phyloP scores from a whole-genome alignment of 208 protist genomes.

The Trypanosoma lewisi region DNA sequence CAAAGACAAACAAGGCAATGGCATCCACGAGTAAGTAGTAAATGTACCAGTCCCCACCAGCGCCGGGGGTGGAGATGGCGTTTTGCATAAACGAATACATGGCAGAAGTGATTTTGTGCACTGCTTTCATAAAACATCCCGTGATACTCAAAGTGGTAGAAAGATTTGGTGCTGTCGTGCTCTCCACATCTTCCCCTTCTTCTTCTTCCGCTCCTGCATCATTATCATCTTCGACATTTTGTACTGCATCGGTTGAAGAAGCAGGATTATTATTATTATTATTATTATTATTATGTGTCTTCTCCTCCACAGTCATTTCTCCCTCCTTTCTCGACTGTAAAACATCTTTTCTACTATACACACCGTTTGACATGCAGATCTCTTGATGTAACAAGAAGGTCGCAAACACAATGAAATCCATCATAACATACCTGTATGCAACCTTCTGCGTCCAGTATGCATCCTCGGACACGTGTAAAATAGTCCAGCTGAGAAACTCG shows the following conservation, averaged over 20 bases:
- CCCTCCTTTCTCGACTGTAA: constrained; percentile 5
- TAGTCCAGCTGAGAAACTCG: constrained; percentile 24
- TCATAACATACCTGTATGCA: constrained; percentile 31
- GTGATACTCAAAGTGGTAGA: not conserved
- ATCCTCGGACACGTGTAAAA: constrained; percentile 20
- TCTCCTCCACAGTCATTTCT: not conserved
- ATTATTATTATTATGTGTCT: not conserved
- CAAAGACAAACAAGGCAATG: constrained; percentile 45
- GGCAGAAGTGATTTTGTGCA: not conserved
- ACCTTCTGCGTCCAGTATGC: constrained; percentile 3
- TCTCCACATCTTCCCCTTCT: not conserved
- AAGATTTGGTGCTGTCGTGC: not conserved
- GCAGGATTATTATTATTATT: not conserved
- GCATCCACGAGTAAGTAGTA: constrained; percentile 52
- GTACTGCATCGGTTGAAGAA: not conserved
- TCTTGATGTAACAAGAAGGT: constrained; percentile 31
- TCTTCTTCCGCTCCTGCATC: not conserved
- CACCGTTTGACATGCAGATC: constrained; percentile 35
- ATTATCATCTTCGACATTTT: not conserved
- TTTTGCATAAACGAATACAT: constrained; percentile 30
- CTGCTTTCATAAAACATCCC: not conserved
- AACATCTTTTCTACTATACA: constrained; percentile 30
- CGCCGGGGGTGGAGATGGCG: constrained; percentile 35
- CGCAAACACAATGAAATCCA: constrained; percentile 36
- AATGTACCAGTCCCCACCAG: constrained; percentile 66